Conservation (phyloP, 2,329 filamentous ascomycete species). For the Stenocarpella maydis region DNA sequence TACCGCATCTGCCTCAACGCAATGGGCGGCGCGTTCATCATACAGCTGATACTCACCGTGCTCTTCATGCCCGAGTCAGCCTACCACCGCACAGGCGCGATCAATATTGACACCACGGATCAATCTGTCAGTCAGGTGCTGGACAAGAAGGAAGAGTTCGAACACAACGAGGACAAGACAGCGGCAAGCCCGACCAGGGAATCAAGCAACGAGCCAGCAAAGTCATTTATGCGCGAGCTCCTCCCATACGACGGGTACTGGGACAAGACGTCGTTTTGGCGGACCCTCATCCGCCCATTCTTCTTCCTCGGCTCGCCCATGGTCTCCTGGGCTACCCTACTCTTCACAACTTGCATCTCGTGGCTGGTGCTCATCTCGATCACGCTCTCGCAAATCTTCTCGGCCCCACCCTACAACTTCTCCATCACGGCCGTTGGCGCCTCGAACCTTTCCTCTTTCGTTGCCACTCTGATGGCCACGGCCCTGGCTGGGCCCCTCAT, state of each 20-base stretch:
- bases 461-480: slow-evolving; percentile 46
- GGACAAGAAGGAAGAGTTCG: slow-evolving; percentile 38
- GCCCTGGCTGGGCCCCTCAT: slow-evolving; percentile 45
- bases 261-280: slow-evolving; percentile 47
- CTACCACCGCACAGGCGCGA: slow-evolving; percentile 42
- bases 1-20: slow-evolving; percentile 46
- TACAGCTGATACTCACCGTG: slow-evolving; percentile 48
- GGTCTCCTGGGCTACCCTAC: slow-evolving; percentile 49
- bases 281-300: slow-evolving; percentile 47
- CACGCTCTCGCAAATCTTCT: slow-evolving; percentile 48
- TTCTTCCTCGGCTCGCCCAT: slow-evolving; percentile 47
- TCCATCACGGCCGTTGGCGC: slow-evolving; percentile 46
- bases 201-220: slow-evolving; percentile 34
- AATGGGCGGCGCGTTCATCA: slow-evolving; percentile 51
- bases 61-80: slow-evolving; percentile 54
- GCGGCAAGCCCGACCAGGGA: not conserved
- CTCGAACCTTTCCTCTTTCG: slow-evolving; percentile 45
- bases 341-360: slow-evolving; percentile 49
- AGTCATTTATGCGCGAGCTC: slow-evolving; percentile 43
- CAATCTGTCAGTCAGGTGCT: slow-evolving; percentile 1
- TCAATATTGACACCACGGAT: slow-evolving; percentile 46
- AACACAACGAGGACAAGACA: slow-evolving; percentile 27
- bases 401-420: slow-evolving; percentile 48
- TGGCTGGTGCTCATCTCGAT: slow-evolving; percentile 44
- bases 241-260: slow-evolving; percentile 49